Evolutionary conservation across 2,329 filamentous ascomycete species (phyloP).

Genomic region (Mollisia scopiformis): DNA sequence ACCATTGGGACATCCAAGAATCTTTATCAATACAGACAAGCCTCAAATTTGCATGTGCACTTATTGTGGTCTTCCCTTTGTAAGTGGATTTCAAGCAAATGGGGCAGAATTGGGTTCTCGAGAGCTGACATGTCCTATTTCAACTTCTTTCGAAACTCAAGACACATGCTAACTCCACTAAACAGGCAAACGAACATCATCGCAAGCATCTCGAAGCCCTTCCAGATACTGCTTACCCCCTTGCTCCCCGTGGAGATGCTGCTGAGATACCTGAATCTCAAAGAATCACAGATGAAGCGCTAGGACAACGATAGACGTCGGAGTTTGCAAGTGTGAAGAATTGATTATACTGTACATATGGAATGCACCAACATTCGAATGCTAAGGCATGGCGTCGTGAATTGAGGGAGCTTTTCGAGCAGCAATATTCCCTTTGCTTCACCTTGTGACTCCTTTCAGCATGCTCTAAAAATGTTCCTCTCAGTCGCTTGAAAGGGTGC

Average conservation of each 20-base stretch:
- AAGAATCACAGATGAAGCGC: slow-evolving; percentile 58
- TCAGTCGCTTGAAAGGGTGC: too few relatives aligned
- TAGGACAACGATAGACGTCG: slow-evolving; percentile 58
- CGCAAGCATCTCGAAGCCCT: slow-evolving; percentile 82
- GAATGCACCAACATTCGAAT: background rate
- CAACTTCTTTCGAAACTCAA: background rate
- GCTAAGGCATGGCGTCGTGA: background rate
- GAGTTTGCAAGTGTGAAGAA: slow-evolving; percentile 3
- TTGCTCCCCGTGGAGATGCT: slow-evolving; percentile 63
- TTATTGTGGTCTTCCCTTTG: slow-evolving; percentile 93
- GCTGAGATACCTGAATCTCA: slow-evolving; percentile 62
- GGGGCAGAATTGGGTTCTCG: too few relatives aligned
- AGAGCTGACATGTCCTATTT: background rate
- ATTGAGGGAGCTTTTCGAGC: background rate
- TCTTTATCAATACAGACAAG: slow-evolving; percentile 99
- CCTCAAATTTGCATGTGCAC: slow-evolving; percentile 87
- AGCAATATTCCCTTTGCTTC: background rate
- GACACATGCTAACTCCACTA: slow-evolving; percentile 17
- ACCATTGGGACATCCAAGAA: slow-evolving; percentile 83
- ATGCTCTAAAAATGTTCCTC: too few relatives aligned
- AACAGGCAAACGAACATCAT: slow-evolving; percentile 87
- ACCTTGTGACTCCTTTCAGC: background rate
- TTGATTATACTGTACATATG: slow-evolving; percentile 30
- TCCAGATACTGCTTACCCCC: slow-evolving; percentile 79
- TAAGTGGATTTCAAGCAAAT: slow-evolving; percentile 51